These are phyloP conservation scores for Phytophthora pini DNA, from an alignment of 352 stramenopile genomes.

Conservation along the genomic window DNA sequence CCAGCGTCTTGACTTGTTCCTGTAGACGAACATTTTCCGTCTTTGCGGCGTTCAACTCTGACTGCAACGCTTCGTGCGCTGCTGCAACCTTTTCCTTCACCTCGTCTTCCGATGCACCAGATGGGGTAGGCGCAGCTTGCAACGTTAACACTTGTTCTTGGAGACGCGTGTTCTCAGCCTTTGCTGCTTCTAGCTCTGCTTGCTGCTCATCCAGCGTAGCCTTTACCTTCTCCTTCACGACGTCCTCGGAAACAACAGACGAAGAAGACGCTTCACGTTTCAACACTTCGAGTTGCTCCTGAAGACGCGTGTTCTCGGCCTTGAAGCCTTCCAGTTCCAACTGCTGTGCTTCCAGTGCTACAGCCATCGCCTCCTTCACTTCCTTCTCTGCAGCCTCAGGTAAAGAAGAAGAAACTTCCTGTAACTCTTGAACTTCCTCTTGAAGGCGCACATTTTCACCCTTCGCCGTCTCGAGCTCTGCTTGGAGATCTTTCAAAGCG, in stretches of 20 bases:
- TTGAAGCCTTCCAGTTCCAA: slow-evolving; percentile 12
- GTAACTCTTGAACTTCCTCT: slow-evolving; percentile 22
- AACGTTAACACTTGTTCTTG: slow-evolving; percentile 20
- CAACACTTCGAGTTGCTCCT: slow-evolving; percentile 19
- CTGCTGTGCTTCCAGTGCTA: slow-evolving; percentile 9
- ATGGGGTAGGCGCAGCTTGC: neutral
- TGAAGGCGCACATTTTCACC: slow-evolving; percentile 23
- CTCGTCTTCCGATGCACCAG: neutral
- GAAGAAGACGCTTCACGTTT: neutral
- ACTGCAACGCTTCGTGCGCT: slow-evolving; percentile 8
- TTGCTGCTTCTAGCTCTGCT: slow-evolving; percentile 16
- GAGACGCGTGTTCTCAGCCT: slow-evolving; percentile 22
- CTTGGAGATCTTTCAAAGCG: slow-evolving; percentile 13
- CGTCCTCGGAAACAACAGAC: slow-evolving; percentile 5
- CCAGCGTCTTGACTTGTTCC: slow-evolving; percentile 17
- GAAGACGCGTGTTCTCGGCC: slow-evolving; percentile 13
- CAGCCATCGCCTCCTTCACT: neutral
- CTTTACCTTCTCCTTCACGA: slow-evolving; percentile 21
- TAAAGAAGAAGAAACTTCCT: neutral
- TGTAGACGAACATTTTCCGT: slow-evolving; percentile 19
- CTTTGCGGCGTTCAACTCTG: slow-evolving; percentile 19
- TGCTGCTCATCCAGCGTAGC: slow-evolving; percentile 17
- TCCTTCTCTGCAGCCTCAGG: neutral
- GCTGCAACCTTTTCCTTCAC: slow-evolving; percentile 8
- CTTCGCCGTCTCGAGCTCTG: slow-evolving; percentile 21